Base-by-base conservation (phyloP, 768 basidiomycete species). In the Neoboletus magnificus region DNA sequence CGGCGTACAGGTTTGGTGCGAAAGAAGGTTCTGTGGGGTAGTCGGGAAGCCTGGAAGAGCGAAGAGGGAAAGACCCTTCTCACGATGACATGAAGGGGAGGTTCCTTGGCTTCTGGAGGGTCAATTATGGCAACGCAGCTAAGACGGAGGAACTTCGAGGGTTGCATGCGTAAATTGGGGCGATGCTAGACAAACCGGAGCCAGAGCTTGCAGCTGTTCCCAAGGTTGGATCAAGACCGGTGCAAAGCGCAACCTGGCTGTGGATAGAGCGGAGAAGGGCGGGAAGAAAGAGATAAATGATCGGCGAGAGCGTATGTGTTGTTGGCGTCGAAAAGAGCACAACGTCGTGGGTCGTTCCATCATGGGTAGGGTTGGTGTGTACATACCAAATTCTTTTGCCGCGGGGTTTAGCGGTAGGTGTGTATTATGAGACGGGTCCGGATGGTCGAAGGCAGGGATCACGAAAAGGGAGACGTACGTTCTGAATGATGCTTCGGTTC, bases 21-120 rank as follows among this genome's bases (percentile, higher is more conserved):
- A 64, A 45, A 20, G 54, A 64, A 66, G 39, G 29, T 48, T 42
- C 25, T 25, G 56, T 16, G 37, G 41, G 48, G 35, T 23, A 47
- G 36, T 18, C 20, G 45, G 22, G 53, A 61, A 51, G 33, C 39
- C 11, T 11, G 27, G 10, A 27, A 22, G 30, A 43, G n/a, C 30
- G 35, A 35, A 52, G 37, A 42, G 22, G 44, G 59, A 58, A 62
- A 50, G 48, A 33, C 27, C 18, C 40, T 49, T 56, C 41, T 53
- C 16, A 48, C 29, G 54, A 45, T 54, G 42, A 60, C 48, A 45
- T 55, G 52, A 59, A 42, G 15, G 20, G 33, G 48, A 51, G 20
- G 32, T 41, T n/a, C 18, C 4, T 25, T 20, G 27, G 12, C 47
- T 63, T 62, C 42, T 42, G 10, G 39, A 13, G 20, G 16, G 30